Percentiles rank a stretch among this genome's conserved stretches.
These are phyloP conservation scores for Psilocybe tampanensis DNA, from an alignment of 768 basidiomycete species.

Conservation along the genomic window DNA sequence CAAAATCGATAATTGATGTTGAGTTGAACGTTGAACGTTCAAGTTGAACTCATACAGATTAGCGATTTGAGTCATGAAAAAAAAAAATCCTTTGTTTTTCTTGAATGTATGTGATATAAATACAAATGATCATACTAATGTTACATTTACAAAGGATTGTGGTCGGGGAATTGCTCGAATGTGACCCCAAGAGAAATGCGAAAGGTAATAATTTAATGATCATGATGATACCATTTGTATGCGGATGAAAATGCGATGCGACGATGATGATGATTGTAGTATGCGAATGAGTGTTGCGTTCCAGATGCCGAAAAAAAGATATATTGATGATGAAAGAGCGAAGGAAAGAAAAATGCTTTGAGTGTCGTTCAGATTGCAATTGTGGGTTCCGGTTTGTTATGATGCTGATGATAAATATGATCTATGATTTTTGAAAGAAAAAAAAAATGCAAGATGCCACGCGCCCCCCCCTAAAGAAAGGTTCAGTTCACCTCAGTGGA, in stretches of 20 bases:
- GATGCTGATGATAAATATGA: neutral
- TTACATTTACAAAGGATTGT: slow-evolving; percentile 12
- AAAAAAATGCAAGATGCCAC: neutral
- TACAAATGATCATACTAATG: neutral
- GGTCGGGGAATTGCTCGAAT: slow-evolving; percentile 12
- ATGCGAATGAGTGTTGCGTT: slow-evolving; percentile 4
- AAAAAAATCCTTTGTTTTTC: neutral
- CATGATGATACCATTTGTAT: slow-evolving; percentile 4
- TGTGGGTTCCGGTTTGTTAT: neutral
- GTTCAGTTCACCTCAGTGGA: slow-evolving; percentile 34
- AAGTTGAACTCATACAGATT: too few relatives aligned
- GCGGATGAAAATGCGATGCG: neutral
- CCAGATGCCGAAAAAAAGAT: slow-evolving; percentile 4
- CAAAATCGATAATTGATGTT: too few relatives aligned
- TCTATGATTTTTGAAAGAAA: neutral
- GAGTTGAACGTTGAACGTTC: too few relatives aligned
- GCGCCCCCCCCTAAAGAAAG: too few relatives aligned
- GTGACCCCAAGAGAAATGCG: slow-evolving; percentile 17
- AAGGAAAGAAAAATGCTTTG: neutral
- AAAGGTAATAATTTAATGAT: slow-evolving; percentile 17
- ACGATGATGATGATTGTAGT: slow-evolving; percentile 10
- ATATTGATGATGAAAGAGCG: slow-evolving; percentile 2
- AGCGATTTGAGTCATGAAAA: too few relatives aligned
- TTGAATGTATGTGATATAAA: neutral
- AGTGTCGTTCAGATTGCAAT: neutral